phyloP scores from a whole-genome alignment of 192 early-diverging fungal genomes.

The Chytriomyces hyalinus region DNA sequence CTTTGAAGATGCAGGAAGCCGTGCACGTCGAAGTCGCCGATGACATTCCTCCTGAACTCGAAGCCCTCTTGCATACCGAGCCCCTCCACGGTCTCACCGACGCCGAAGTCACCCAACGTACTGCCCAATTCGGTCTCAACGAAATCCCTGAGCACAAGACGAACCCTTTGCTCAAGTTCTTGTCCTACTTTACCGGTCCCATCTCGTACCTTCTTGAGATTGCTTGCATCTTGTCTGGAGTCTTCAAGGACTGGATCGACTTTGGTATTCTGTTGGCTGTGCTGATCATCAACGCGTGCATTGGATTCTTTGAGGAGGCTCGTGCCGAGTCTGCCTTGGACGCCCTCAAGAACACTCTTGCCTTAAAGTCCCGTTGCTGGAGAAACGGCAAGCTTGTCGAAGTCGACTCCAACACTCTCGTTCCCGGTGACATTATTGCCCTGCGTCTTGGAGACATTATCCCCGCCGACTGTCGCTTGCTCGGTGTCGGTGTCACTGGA shows the following conservation, averaged over 20 bases:
- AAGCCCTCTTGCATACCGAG: constrained; percentile 70
- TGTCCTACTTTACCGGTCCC: constrained; percentile 64
- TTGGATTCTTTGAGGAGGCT: constrained; percentile 90
- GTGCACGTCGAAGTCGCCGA: constrained; percentile 47
- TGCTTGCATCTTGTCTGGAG: constrained; percentile 81
- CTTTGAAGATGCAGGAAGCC: constrained; percentile 24
- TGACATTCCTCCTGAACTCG: constrained; percentile 39
- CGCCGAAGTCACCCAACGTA: constrained; percentile 73
- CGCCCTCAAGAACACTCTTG: constrained; percentile 91
- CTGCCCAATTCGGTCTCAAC: constrained; percentile 76
- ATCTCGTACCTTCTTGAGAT: constrained; percentile 71
- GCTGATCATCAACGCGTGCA: constrained; percentile 80
- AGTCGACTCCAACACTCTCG: constrained; percentile 79
- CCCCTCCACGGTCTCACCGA: constrained; percentile 72
- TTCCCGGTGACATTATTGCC: constrained; percentile 90
- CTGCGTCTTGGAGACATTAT: constrained; percentile 93
- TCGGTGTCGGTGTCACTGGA: constrained; percentile 57
- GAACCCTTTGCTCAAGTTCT: constrained; percentile 84
- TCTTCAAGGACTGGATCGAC: constrained; percentile 81
- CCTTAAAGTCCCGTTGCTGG: constrained; percentile 81
- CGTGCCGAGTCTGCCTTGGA: constrained; percentile 92
- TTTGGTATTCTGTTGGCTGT: constrained; percentile 83
- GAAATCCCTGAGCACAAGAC: constrained; percentile 71
- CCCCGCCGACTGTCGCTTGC: constrained; percentile 86
- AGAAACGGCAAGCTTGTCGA: constrained; percentile 80